Base-by-base conservation (phyloP, 805 yeast species). In the Saccharomycopsis lassenensis region DNA sequence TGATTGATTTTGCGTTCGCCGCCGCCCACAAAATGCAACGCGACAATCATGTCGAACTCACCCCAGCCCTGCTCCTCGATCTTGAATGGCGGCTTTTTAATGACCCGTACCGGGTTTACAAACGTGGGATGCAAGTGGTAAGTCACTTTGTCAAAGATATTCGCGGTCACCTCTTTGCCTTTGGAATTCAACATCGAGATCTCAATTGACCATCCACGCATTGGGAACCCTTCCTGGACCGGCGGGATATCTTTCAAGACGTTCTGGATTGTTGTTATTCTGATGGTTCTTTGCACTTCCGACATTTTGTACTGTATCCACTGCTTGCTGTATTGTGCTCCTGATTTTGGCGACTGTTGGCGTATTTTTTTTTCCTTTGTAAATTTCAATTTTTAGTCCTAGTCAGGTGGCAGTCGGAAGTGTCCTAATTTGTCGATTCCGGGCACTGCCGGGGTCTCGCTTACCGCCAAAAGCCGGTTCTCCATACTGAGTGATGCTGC, bases 21-120 rank as follows among this genome's bases (percentile, higher is more conserved):
- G 52, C 80, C 82, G 42, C 93, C 97, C 14, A 78, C 67, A 30
- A 82, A 62, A 43, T 80, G 80, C 29, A 87, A 63, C 23, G 81
- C 68, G 43, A 91, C 77, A 25, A 82, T 82, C 54, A 91, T 69
- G 52, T 87, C 95, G 52, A 89, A 89, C 48, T 89, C 97, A 56
- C 97, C 98, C 97, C 98, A 89, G 35, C 98, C 98, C 61, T 84
- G 78, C 57, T 89, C 98, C 51, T 75, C 82, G 39, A 89, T 79
- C 52, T 61, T 71, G 61, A 87, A 89, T 7, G 98, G 98, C 7
- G 81, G 71, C 51, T 77, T 77, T 52, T 81, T 83, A 53, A 85
- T 56, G 8, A 79, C 66, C 55, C 96, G 72, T 45, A 72, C 77
- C 7, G 97, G 97, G 56, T 86, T 86, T 33, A 74, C 74, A 61